These are phyloP conservation scores for Lactuca saligna DNA, from an alignment of 129 eudicot genomes.

Conservation along the genomic window DNA sequence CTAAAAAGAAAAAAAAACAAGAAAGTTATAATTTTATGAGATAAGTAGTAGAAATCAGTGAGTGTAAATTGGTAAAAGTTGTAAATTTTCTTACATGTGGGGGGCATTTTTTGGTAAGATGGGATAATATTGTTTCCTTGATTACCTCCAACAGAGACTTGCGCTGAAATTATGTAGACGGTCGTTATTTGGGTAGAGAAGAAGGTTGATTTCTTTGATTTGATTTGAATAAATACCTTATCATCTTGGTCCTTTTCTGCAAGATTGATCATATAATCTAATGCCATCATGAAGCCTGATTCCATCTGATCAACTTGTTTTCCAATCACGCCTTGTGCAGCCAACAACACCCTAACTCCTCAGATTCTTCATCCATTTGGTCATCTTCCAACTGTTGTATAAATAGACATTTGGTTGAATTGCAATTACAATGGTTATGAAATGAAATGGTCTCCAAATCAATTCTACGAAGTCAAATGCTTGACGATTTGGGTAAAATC, in stretches of 20 bases:
- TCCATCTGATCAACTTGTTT: slow-evolving; percentile 99
- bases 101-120: slow-evolving; percentile 95
- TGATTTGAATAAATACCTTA: slow-evolving; percentile 42
- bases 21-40: not conserved
- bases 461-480: not conserved
- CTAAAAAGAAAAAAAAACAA: slow-evolving; percentile 36
- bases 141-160: slow-evolving; percentile 84
- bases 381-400: slow-evolving; percentile 77
- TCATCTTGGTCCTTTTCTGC: slow-evolving; percentile 88
- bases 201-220: not conserved
- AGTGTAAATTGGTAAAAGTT: not conserved
- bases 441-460: not conserved
- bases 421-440: not conserved
- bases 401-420: slow-evolving; percentile 2
- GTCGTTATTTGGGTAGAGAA: not conserved
- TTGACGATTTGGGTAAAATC: not conserved
- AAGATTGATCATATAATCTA: slow-evolving; percentile 88
- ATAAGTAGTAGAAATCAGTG: slow-evolving; percentile 1
- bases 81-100: slow-evolving; percentile 58
- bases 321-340: slow-evolving; percentile 99
- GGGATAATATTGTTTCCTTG: slow-evolving; percentile 92
- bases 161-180: slow-evolving; percentile 48
- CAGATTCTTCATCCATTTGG: slow-evolving; percentile 93
- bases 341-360: slow-evolving; percentile 80
- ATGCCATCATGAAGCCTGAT: slow-evolving; percentile 95